phyloP scores from a whole-genome alignment of 768 basidiomycete species.

The Termitomyces sp. region DNA sequence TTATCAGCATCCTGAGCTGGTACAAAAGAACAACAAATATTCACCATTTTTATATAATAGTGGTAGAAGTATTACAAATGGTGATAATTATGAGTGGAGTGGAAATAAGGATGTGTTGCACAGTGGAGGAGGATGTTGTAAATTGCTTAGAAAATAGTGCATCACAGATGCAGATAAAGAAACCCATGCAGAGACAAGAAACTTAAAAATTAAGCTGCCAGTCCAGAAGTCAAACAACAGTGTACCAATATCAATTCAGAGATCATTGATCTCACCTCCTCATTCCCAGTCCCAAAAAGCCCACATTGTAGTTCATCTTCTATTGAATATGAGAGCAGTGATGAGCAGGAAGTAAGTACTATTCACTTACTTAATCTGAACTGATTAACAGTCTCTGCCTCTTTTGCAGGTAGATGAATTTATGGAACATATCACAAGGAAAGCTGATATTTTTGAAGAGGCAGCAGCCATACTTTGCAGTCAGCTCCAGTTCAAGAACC shows the following conservation, averaged over 20 bases:
- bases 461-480: neutral
- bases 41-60: neutral
- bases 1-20: neutral
- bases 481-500: conserved; percentile 1
- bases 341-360: neutral
- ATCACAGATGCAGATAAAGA: neutral
- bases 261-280: neutral
- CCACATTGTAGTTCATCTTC: neutral
- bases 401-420: neutral
- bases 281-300: neutral
- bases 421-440: neutral
- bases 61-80: neutral
- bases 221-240: neutral
- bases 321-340: neutral
- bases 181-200: neutral
- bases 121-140: neutral
- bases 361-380: no score
- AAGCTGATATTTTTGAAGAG: neutral
- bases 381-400: neutral
- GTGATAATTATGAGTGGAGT: neutral
- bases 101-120: neutral
- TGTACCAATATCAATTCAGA: neutral
- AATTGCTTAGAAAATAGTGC: neutral
- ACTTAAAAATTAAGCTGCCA: neutral
- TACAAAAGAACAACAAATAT: neutral